phyloP scores from a whole-genome alignment of 2,329 filamentous ascomycete genomes.

The Passalora sequoiae region DNA sequence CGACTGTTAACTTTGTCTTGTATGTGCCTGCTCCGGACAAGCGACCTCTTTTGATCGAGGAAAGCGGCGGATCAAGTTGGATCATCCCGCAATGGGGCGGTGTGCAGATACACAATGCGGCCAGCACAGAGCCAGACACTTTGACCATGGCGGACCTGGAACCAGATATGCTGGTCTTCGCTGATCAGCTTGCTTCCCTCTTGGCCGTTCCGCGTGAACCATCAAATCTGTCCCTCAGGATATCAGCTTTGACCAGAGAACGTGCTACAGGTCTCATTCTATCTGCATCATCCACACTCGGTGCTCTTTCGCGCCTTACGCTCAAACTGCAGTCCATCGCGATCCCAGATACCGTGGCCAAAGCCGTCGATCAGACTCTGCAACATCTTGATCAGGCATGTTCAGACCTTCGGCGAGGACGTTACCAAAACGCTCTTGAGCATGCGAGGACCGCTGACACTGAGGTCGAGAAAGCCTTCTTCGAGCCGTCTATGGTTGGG shows the following conservation, averaged over 20 bases:
- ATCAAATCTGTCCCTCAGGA: slow-evolving; percentile 70
- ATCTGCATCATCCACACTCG: slow-evolving; percentile 86
- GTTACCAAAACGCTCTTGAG: slow-evolving; percentile 63
- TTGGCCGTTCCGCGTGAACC: slow-evolving; percentile 78
- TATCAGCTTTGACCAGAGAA: slow-evolving; percentile 80
- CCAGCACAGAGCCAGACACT: slow-evolving; percentile 35
- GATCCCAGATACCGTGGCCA: slow-evolving; percentile 80
- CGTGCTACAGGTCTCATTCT: slow-evolving; percentile 79
- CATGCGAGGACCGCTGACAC: slow-evolving; percentile 80
- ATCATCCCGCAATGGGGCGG: slow-evolving; percentile 94
- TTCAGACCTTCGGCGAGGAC: slow-evolving; percentile 57
- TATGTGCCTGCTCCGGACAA: slow-evolving; percentile 71
- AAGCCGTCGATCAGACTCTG: slow-evolving; percentile 76
- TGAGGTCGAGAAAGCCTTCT: slow-evolving; percentile 90
- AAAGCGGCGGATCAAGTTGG: slow-evolving; percentile 68
- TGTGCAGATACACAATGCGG: slow-evolving; percentile 63
- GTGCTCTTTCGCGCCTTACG: slow-evolving; percentile 82
- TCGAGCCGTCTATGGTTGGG: slow-evolving; percentile 98
- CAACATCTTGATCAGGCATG: slow-evolving; percentile 73
- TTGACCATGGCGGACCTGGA: slow-evolving; percentile 64
- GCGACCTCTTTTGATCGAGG: slow-evolving; percentile 56
- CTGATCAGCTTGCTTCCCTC: slow-evolving; percentile 80
- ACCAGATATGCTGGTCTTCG: slow-evolving; percentile 82
- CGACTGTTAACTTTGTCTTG: slow-evolving; percentile 92
- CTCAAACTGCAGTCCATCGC: slow-evolving; percentile 82